phyloP scores from a whole-genome alignment of 345 rosid genomes.

The Brassica napus region Da-Ae NC_063439.1:9724001-9724500 shows the following conservation, averaged over 20 bases:
- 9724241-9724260: conserved; percentile 19
- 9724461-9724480: conserved; percentile 59
- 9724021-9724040: no score
- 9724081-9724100: no score
- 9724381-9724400: conserved; percentile 69
- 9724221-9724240: conserved; percentile 47
- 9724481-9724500: conserved; percentile 81
- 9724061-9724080: no score
- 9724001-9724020: no score
- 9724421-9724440: conserved; percentile 66
- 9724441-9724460: conserved; percentile 63
- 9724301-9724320: conserved; percentile 81
- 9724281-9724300: conserved; percentile 55
- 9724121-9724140: no score
- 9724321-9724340: conserved; percentile 77
- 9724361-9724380: conserved; percentile 61
- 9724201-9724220: neutral
- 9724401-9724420: conserved; percentile 65
- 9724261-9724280: conserved; percentile 79
- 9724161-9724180: no score
- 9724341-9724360: conserved; percentile 71
- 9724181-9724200: no score
- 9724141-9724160: no score
- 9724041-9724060: no score
- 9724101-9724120: no score